Base-by-base conservation (phyloP, 441 rosid species). In the Brassica hybrid region DNA sequence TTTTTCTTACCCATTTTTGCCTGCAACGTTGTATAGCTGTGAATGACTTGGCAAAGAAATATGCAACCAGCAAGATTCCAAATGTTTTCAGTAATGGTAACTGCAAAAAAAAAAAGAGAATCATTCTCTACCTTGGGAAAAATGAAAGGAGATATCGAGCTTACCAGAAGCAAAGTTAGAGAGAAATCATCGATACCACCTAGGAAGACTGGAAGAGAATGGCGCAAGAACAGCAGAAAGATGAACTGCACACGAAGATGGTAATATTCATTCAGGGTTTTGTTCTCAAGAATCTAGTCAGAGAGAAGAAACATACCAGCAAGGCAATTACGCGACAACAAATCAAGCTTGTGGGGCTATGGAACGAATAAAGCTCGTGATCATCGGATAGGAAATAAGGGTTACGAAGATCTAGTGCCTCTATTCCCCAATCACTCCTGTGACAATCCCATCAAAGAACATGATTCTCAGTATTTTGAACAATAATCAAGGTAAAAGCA, bases 251-350 rank as follows among this genome's bases (percentile, higher is more conserved):
- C 65, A 83, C 7, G 21, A 38, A 12, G 4, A 71, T 18, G 41
- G 27, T 25, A 17, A 23, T 2, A 32, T n/a, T 30, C 18, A 45
- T 30, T 65, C 57, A 52, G 12, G 23, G 1, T 8, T 65, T 38
- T 12, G 3, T 67, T 34, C 18, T 18, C 48, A 34, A 48, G 38
- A 18, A n/a, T 36, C 25, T 61, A 7, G 17, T 59, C 41, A 79
- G 72, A 73, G 82, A 73, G 67, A 73, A 78, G 67, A 59, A 60
- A 11, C 78, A 13, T 90, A 92, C 97, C 27, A 87, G 86, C 41
- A 90, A 84, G 62, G 97, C 90, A 77, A 89, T 81, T 45, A 85
- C 38, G 9, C 94, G 92, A 71, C 91, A 91, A 82, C 92, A 92
- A 17, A 91, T 72, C 73, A 92, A 73, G 79, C 91, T 88, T 80